Percentiles rank a stretch among this genome's conserved stretches.
phyloP scores from a whole-genome alignment of 208 protist species.

The Angomonas desouzai region DNA sequence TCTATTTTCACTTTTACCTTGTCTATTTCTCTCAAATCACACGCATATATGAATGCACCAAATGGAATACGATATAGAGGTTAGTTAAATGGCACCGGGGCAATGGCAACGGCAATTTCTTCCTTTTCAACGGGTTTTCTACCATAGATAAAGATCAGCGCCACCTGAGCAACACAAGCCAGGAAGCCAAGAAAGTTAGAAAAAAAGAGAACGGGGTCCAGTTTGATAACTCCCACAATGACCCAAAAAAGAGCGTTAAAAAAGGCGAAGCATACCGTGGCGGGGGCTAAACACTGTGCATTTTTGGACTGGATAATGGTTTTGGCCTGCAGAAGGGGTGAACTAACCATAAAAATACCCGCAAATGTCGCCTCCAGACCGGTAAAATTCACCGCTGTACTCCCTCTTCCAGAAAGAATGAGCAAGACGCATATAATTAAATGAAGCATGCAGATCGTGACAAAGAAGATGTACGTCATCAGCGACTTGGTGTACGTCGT shows the following conservation, averaged over 20 bases:
- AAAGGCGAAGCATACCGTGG: conserved; percentile 50
- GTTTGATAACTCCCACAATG: conserved; percentile 38
- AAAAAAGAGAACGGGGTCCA: conserved; percentile 41
- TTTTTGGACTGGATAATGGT: conserved; percentile 54
- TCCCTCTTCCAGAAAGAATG: conserved; percentile 21
- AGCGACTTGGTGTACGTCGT: conserved; percentile 53
- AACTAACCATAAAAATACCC: conserved; percentile 48
- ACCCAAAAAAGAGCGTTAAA: conserved; percentile 55
- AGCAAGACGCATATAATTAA: conserved; percentile 29
- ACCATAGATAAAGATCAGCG: conserved; percentile 47
- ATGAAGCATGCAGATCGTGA: conserved; percentile 22
- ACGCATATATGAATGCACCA: not conserved
- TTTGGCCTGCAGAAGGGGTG: conserved; percentile 43
- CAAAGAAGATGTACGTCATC: conserved; percentile 34
- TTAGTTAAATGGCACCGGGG: conserved; percentile 41
- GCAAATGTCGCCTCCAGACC: conserved; percentile 41
- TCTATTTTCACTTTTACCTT: not conserved
- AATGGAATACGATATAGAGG: not conserved
- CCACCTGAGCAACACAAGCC: conserved; percentile 31
- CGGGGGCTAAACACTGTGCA: conserved; percentile 42
- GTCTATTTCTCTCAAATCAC: not conserved
- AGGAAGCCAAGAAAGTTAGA: conserved; percentile 37
- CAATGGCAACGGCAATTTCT: conserved; percentile 35
- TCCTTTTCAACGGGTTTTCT: conserved; percentile 16
- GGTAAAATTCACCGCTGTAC: conserved; percentile 25